Evolutionary conservation across 805 yeast species (phyloP), one percentile per base, ranked within the genome.

Genomic region (Candida suzukii): DNA sequence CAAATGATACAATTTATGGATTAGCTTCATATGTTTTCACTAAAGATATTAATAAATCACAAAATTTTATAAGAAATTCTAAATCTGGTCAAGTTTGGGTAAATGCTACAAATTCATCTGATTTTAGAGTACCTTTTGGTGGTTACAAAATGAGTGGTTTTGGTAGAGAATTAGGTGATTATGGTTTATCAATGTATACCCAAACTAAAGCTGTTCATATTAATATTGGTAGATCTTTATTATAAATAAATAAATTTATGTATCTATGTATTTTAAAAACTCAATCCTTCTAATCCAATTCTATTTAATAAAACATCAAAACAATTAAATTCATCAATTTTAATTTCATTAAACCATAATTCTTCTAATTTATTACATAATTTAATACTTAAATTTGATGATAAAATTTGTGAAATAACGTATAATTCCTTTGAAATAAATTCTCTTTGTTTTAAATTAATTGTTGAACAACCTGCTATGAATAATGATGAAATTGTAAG

Each of bases 21-120:
- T 73, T 86, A 59, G 95, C 93, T 47, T 95, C 96, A 46, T 95
- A 95, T 66, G 70, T 90, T 42, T 95, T 88, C 71, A 80, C 97
- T 45, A 64, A 67, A 40, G 80, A 83, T 66, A 63, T 90, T 50
- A 75, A 75, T 68, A 82, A 80, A 56, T 90, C 95, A 29, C 70
- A 83, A 53, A 77, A 77, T 42, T 90, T 86, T 47, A 72, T 95
- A 34, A 37, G 27, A n/a, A n/a, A 26, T 4, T 17, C 28, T 8
- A 37, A 20, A 20, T 20, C 95, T 45, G 98, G 98, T 59, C 85
- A 91, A 44, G 79, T 90, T 51, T 91, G 95, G 91, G 76, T 88
- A 51, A 90, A 90, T 77, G 78, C 88, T 44, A 82, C 87, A 66
- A 88, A 88, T 66, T 93, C 86, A 58, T 82, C 88, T 74, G 88